Conservation (phyloP, 2,329 filamentous ascomycete genomes). For the Fusarium sp. region DNA sequence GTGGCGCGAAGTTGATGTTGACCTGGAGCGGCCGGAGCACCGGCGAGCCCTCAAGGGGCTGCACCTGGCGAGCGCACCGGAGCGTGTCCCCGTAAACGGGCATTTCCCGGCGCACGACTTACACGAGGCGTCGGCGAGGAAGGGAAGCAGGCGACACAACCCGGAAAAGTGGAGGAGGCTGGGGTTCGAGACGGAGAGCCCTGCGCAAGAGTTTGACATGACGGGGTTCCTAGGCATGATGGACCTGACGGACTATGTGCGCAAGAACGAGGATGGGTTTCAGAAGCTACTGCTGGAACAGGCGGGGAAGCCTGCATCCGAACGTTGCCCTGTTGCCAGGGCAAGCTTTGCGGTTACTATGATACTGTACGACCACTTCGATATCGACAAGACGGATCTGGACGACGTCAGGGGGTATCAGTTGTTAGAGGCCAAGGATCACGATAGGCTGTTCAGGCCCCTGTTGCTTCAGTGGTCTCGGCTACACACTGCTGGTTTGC, state of each 20-base stretch:
- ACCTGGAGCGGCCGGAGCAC: conserved; percentile 88
- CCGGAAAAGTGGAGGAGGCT: conserved; percentile 92
- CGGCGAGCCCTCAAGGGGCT: conserved; percentile 84
- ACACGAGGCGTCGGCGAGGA: conserved; percentile 54
- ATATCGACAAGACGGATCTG: conserved; percentile 82
- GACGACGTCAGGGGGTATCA: conserved; percentile 81
- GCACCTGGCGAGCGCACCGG: conserved; percentile 80
- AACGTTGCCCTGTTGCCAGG: conserved; percentile 85
- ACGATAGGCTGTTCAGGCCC: conserved; percentile 87
- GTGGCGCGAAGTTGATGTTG: conserved; percentile 85
- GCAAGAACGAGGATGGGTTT: conserved; percentile 89
- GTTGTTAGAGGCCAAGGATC: conserved; percentile 75
- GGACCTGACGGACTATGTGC: conserved; percentile 93
- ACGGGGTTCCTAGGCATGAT: conserved; percentile 95
- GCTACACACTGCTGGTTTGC: conserved; percentile 82
- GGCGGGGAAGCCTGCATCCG: conserved; percentile 70
- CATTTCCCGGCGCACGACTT: conserved; percentile 49
- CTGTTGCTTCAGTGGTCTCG: conserved; percentile 92
- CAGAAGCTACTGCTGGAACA: conserved; percentile 94
- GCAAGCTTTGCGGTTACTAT: conserved; percentile 86
- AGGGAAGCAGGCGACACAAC: conserved; percentile 75
- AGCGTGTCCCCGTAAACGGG: conserved; percentile 55
- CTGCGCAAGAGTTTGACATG: conserved; percentile 81
- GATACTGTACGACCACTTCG: conserved; percentile 94
- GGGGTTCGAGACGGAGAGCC: conserved; percentile 90